Evolutionary conservation across 2,329 filamentous ascomycete genomes (phyloP).

Genomic region (Metarhizium album): DNA sequence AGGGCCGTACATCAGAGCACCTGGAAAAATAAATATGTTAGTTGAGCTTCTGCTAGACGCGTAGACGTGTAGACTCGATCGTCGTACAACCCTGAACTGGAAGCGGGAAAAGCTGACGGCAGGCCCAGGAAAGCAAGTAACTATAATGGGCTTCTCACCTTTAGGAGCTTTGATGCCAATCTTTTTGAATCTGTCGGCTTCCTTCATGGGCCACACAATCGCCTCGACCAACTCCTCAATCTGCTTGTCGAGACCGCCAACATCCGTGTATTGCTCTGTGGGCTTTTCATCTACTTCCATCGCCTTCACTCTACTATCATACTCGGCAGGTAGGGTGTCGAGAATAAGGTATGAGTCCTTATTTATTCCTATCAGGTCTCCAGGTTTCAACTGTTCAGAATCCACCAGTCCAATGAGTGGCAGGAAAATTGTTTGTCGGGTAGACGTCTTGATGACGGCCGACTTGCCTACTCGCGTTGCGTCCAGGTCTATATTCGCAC

Average conservation of each 20-base stretch:
- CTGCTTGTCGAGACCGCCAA: slow-evolving; percentile 95
- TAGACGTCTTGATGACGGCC: slow-evolving; percentile 98
- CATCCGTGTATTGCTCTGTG: slow-evolving; percentile 96
- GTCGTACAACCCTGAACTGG: not conserved
- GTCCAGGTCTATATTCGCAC: slow-evolving; percentile 96
- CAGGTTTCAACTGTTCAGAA: slow-evolving; percentile 87
- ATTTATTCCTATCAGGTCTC: slow-evolving; percentile 94
- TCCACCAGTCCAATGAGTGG: slow-evolving; percentile 95
- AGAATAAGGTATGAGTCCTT: slow-evolving; percentile 98
- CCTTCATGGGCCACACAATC: slow-evolving; percentile 99
- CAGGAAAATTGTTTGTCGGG: slow-evolving; percentile 95
- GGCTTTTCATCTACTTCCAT: slow-evolving; percentile 99
- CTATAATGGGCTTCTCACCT: slow-evolving; percentile 45
- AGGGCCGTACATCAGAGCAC: slow-evolving; percentile 95
- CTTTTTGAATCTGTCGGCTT: slow-evolving; percentile 98
- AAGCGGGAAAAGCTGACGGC: not conserved
- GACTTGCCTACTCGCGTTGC: slow-evolving; percentile 95
- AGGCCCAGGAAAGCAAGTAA: not conserved
- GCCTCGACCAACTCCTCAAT: slow-evolving; percentile 98
- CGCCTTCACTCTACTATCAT: slow-evolving; percentile 96
- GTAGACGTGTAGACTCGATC: not conserved
- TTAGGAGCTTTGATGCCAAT: slow-evolving; percentile 99
- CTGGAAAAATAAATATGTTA: slow-evolving; percentile 55
- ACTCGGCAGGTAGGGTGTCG: slow-evolving; percentile 93
- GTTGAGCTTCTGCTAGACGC: not conserved